These are phyloP conservation scores for Coccomyxa sp. DNA, from an alignment of 139 green algal genomes.

Conservation along the genomic window DNA sequence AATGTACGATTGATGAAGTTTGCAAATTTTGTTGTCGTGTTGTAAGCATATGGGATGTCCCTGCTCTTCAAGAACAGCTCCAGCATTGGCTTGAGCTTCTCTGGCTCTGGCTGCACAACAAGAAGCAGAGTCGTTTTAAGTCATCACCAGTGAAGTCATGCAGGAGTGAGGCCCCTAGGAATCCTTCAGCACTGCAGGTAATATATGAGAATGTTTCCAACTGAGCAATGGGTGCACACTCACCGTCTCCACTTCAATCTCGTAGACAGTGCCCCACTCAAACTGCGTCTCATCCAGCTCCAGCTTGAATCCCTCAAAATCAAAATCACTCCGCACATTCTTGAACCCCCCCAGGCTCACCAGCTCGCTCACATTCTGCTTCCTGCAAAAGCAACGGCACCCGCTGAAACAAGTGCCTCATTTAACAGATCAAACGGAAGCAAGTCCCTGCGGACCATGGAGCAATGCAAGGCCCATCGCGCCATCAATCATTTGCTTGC, in stretches of 20 bases:
- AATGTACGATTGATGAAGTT: slow-evolving; percentile 63
- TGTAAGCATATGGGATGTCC: slow-evolving; percentile 64
- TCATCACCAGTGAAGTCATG: not conserved
- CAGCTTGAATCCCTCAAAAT: slow-evolving; percentile 73
- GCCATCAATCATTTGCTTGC: not conserved
- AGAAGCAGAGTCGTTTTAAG: not conserved
- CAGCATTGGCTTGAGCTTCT: slow-evolving; percentile 61
- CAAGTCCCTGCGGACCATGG: not conserved
- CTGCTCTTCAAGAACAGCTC: slow-evolving; percentile 56
- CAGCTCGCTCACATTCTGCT: slow-evolving; percentile 48
- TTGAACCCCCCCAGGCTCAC: slow-evolving; percentile 82
- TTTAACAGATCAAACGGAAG: not conserved
- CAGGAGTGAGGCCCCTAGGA: not conserved
- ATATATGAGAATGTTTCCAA: not conserved
- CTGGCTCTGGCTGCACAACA: slow-evolving; percentile 62
- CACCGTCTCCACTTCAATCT: slow-evolving; percentile 90
- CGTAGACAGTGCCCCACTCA: slow-evolving; percentile 80
- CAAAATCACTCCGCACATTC: slow-evolving; percentile 75
- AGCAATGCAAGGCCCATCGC: not conserved
- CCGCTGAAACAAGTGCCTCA: not conserved
- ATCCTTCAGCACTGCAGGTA: not conserved
- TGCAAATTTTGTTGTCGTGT: slow-evolving; percentile 77
- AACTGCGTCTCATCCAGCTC: slow-evolving; percentile 90
- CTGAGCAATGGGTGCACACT: not conserved
- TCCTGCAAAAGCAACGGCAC: slow-evolving; percentile 13